These are phyloP conservation scores for Aegilops bicornis DNA, from an alignment of 176 grass and related monocot species.

Conservation along the genomic window DNA sequence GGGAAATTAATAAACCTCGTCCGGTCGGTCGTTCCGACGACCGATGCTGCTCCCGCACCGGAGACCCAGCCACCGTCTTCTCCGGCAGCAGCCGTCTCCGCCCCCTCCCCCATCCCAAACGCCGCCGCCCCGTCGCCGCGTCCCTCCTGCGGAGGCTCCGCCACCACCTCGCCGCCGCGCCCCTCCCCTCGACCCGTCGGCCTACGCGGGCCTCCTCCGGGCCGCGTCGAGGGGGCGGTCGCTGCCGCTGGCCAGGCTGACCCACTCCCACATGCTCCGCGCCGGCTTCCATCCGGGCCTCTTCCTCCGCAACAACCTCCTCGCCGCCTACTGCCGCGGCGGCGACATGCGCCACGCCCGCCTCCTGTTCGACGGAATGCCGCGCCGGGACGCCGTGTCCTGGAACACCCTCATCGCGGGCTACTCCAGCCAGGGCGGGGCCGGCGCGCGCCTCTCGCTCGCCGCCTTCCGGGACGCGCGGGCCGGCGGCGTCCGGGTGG, in stretches of 20 bases:
- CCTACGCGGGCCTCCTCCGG: slow-evolving; percentile 45
- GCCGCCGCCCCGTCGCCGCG: background rate
- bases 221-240: slow-evolving; percentile 32
- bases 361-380: slow-evolving; percentile 66
- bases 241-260: slow-evolving; percentile 50
- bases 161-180: background rate
- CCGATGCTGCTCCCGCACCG: slow-evolving; percentile 1
- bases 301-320: slow-evolving; percentile 57
- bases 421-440: slow-evolving; percentile 19
- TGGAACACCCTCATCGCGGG: slow-evolving; percentile 70
- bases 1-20: background rate
- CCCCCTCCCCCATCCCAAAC: background rate
- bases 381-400: slow-evolving; percentile 40
- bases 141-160: background rate
- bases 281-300: slow-evolving; percentile 32
- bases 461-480: slow-evolving; percentile 43
- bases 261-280: slow-evolving; percentile 73
- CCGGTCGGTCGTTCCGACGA: background rate
- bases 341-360: slow-evolving; percentile 35
- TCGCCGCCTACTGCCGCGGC: slow-evolving; percentile 40
- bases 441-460: background rate
- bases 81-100: background rate
- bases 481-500: background rate
- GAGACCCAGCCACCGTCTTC: background rate
- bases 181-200: slow-evolving; percentile 30